Base-by-base conservation (phyloP, 2,329 filamentous ascomycete species). In the Amphichorda felina region DNA sequence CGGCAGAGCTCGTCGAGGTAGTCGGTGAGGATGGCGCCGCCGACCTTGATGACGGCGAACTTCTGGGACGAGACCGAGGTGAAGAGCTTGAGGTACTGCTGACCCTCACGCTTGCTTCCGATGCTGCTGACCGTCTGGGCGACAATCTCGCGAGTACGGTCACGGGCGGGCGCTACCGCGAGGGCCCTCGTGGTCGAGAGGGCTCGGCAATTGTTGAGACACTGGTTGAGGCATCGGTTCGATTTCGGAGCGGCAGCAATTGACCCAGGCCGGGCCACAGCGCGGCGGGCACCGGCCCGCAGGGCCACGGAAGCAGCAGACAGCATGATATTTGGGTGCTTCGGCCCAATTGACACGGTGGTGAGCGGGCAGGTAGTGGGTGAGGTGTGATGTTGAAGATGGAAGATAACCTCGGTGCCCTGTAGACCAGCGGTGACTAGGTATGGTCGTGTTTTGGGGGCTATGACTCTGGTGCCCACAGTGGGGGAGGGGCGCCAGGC, bases 41-140 rank as follows among this genome's bases (percentile, higher is more conserved):
- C 91, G 38, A 96, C 89, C 68, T 98, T 98, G 62, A 98, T 94
- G 33, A 98, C 89, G 46, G 88, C 89, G 59, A 96, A 98, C 55
- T 94, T 87, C 65, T 96, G 88, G 25, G 87, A 94, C 30, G 87
- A 91, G 42, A 95, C 88, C 24, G 88, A 94, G 47, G 82, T 91
- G 70, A 98, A 98, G 57, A 96, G 87, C 46, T 88, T 91, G 40
- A 96, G 79, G 61, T 96, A 96, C 61, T 96, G 89, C 67, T 95
- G 85, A 43, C 93, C 86, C 66, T 98, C 89, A 41, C 89, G 73
- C 72, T 93, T 94, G 43, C 87, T 94, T 42, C 87, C 89, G 56
- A 96, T 93, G 63, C 89, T 94, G 66, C 86, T 94, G 47, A 96
- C 72, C 40, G 94, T 74, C 53, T 52, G 61, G 44, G 48, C 50